Evolutionary conservation across 805 yeast genomes (phyloP).

Genomic region (Teunomyces gatunensis): DNA sequence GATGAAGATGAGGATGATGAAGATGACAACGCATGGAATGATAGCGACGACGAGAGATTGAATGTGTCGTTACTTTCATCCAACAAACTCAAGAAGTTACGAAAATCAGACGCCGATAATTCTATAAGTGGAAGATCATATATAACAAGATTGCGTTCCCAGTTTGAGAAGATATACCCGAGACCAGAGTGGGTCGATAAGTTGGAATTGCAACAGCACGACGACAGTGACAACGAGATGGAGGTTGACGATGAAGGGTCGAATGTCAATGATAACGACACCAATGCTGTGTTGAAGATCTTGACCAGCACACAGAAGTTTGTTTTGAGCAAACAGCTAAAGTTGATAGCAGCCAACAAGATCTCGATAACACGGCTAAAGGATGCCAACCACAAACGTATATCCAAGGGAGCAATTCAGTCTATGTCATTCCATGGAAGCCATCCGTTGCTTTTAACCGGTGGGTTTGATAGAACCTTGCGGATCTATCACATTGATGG

Average conservation of each 20-base stretch:
- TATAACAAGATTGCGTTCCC: conserved; percentile 63
- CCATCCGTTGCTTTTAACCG: conserved; percentile 80
- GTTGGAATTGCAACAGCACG: conserved; percentile 34
- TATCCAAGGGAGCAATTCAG: conserved; percentile 81
- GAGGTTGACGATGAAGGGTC: conserved; percentile 18
- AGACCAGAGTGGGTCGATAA: conserved; percentile 75
- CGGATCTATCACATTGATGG: conserved; percentile 92
- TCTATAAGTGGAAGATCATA: conserved; percentile 59
- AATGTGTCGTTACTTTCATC: conserved; percentile 57
- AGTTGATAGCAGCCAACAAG: conserved; percentile 63
- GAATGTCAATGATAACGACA: conserved; percentile 18
- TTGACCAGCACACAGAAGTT: conserved; percentile 36
- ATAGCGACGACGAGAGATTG: conserved; percentile 84
- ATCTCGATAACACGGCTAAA: conserved; percentile 78
- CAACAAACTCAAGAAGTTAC: conserved; percentile 67
- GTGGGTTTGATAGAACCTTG: conserved; percentile 88
- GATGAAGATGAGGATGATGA: conserved; percentile 53
- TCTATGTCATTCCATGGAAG: conserved; percentile 79
- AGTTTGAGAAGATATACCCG: conserved; percentile 72
- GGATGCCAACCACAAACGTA: conserved; percentile 75
- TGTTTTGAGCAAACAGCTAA: conserved; percentile 43
- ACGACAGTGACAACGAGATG: conserved; percentile 21
- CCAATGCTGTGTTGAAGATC: conserved; percentile 32
- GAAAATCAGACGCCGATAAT: conserved; percentile 56
- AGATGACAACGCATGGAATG: conserved; percentile 63